Percentiles rank a stretch among this genome's conserved stretches.
These are phyloP conservation scores for Besnoitia besnoiti DNA, from an alignment of 169 alveolate genomes.

Conservation along the genomic window DNA sequence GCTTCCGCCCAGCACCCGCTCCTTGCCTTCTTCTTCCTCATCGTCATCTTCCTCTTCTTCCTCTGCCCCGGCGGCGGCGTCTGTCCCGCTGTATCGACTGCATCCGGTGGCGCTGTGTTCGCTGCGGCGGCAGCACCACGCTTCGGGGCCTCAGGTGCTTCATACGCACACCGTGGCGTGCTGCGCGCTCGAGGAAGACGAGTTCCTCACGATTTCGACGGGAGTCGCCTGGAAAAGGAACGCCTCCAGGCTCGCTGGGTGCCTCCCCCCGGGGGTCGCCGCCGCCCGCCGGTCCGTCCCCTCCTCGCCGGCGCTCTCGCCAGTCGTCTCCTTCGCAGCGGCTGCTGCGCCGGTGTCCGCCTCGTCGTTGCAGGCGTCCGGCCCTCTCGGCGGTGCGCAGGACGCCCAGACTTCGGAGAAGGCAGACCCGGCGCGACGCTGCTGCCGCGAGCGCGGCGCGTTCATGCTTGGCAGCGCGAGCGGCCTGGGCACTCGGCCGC, in stretches of 20 bases:
- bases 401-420: not conserved
- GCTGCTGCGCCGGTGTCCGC: too few relatives aligned
- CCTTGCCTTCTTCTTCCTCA: not conserved
- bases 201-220: not conserved
- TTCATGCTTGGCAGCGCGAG: not conserved
- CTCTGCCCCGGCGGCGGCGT: not conserved
- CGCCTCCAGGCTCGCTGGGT: not conserved
- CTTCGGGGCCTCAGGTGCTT: conserved; percentile 13
- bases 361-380: too few relatives aligned
- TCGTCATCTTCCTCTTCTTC: not conserved
- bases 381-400: not conserved
- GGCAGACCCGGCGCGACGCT: not conserved
- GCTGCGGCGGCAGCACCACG: conserved; percentile 2
- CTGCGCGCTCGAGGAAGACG: not conserved
- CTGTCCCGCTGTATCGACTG: not conserved
- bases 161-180: conserved; percentile 10
- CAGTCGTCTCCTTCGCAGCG: too few relatives aligned
- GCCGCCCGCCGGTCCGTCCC: not conserved
- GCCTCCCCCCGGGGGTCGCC: not conserved
- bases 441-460: not conserved
- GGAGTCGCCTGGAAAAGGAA: not conserved
- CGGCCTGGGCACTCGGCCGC: not conserved
- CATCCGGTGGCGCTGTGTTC: conserved; percentile 27
- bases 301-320: too few relatives aligned
- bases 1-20: not conserved